Base-by-base conservation (phyloP, 1,284 basidiomycete species). In the Chiua sp. region DNA sequence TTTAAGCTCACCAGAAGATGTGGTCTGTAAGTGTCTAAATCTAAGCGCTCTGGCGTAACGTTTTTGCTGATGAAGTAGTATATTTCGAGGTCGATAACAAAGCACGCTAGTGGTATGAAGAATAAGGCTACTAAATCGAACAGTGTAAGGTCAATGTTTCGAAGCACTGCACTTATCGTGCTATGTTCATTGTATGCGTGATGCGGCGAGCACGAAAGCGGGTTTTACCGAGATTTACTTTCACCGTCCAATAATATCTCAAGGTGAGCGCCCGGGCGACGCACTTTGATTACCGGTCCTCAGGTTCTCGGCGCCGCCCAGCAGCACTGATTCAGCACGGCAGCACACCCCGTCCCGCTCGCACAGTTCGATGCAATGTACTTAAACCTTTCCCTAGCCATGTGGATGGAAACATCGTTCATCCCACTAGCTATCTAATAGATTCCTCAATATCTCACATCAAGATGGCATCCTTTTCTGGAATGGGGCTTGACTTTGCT, bases 401-500 rank as follows among this genome's bases (percentile, higher is more conserved):
- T 23, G 22, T 4, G 39, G n/a, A 57, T 47, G 23, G 44, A 35
- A 33, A n/a, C 32, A 16, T 47, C 26, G n/a, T 32, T 50, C 16
- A 16, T 47, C 23, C 46, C 35, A 33, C 46, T 37, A 6, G 30
- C 23, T 20, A 28, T 26, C n/a, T 16, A 37, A 16, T 28, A 44
- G 35, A 33, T 32, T 8, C 32, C 10, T 12, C 56, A 39, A 53
- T 51, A 37, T 51, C 42, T 28, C 47, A 35, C 28, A 47, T 46
- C 39, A 42, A 42, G 23, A 66, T 53, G 22, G 47, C 10, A 47
- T 55, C 44, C 51, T 51, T 53, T 47, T 46, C 37, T 44, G 60
- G 60, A 52, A 59, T 60, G 11, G 47, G 53, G 33, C 60, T 68
- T 1, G 69, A 63, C 30, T 7, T 51, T 23, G 63, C 56, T 52